These are phyloP conservation scores for Aspergillus versicolor DNA, from an alignment of 2,329 filamentous ascomycete species.

Conservation along the genomic window DNA sequence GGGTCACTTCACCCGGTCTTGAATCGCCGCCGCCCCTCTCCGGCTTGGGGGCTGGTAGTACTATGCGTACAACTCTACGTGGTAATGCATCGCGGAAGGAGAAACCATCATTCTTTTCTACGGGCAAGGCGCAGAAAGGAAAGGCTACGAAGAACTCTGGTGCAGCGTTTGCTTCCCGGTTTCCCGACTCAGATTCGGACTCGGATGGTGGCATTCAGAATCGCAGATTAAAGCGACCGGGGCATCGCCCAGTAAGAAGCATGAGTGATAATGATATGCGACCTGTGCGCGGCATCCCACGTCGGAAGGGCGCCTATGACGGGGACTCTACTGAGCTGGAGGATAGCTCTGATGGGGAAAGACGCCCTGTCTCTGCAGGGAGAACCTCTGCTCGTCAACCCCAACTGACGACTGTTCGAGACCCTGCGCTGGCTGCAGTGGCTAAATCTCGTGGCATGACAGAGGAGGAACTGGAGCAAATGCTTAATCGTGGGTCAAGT, in stretches of 20 bases:
- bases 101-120: constrained; percentile 41
- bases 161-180: constrained; percentile 46
- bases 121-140: constrained; percentile 36
- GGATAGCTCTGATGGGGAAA: constrained; percentile 58
- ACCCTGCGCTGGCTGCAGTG: constrained; percentile 35
- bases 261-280: constrained; percentile 70
- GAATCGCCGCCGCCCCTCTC: constrained; percentile 50
- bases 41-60: constrained; percentile 37
- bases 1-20: constrained; percentile 61
- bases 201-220: constrained; percentile 60
- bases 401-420: constrained; percentile 17
- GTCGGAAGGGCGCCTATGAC: constrained; percentile 57
- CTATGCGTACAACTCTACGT: constrained; percentile 50
- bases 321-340: constrained; percentile 63
- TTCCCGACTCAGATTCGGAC: constrained; percentile 65
- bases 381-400: not conserved
- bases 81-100: constrained; percentile 47
- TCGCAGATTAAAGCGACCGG: constrained; percentile 45
- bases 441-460: constrained; percentile 59
- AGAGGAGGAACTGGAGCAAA: constrained; percentile 34
- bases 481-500: constrained; percentile 30
- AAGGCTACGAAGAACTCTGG: constrained; percentile 27
- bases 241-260: constrained; percentile 63
- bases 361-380: constrained; percentile 21
- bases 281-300: constrained; percentile 62